Base-by-base conservation (phyloP, 441 rosid genomes). In the Dalechampia spathulata region DNA sequence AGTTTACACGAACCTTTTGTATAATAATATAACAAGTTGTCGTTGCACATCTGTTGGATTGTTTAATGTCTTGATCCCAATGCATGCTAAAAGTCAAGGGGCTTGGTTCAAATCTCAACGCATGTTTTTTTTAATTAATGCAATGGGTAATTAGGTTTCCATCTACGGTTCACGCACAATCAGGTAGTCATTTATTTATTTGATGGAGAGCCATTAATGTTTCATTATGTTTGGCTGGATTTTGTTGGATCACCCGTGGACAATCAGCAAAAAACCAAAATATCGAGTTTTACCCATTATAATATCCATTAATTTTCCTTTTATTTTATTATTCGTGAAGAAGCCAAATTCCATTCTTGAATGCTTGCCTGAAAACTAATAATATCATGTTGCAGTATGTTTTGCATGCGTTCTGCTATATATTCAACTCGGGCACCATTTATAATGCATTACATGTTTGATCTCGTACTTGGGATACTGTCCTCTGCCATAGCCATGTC, bases 51-150 rank as follows among this genome's bases (percentile, higher is more conserved):
- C 57, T 57, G 52, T 64, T 58, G 36, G 66, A 64, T 62, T 36
- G 23, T 48, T 49, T 6, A 66, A n/a, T 52, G 52, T 44, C 44
- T 46, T 66, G 60, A 68, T 76, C 67, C 78, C 72, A 43, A 64
- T 51, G 52, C 47, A 9, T 36, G 56, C 20, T 32, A 42, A 60
- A 80, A 72, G 70, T 75, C 80, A 75, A 69, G 55, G n/a, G 49
- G n/a, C 11, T 55, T 51, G 30, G 63, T 68, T 46, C 72, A 63
- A 58, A 72, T 77, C 71, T 77, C 76, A 60, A 77, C 61, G 58
- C 37, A 23, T 39, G 20, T 47, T 14, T 23, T 42, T 40, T 15
- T 28, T 22, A 9, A 6, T 20, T 25, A 45, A 30, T 66, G 67
- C 28, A 65, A 62, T 36, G 45, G 56, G 15, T 56, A 50, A 41